Evolutionary conservation across 2,329 filamentous ascomycete genomes (phyloP).

Genomic region (Talaromyces sp.): DNA sequence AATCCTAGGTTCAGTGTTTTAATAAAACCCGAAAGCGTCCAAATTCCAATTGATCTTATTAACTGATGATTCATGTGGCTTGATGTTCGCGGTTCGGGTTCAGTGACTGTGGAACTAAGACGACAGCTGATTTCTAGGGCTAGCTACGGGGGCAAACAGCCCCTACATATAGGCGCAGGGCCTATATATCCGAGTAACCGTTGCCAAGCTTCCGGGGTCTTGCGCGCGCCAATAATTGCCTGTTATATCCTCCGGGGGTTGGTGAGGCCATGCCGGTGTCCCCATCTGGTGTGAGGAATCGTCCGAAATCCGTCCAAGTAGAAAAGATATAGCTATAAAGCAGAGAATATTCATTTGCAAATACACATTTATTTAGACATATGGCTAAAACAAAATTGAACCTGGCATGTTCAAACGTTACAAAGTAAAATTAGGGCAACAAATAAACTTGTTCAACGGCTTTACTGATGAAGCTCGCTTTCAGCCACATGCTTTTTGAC

Average conservation of each 20-base stretch:
- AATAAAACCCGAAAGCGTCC: too few species aligned
- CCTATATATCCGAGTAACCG: background rate
- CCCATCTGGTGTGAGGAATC: background rate
- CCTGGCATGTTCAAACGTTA: background rate
- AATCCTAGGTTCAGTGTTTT: too few species aligned
- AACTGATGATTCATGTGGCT: too few species aligned
- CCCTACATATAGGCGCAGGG: background rate
- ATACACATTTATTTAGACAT: background rate
- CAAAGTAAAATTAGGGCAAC: background rate
- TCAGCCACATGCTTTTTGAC: constrained; percentile 29
- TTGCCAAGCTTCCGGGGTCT: background rate
- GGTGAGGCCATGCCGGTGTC: background rate
- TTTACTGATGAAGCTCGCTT: constrained; percentile 5
- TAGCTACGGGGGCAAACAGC: background rate
- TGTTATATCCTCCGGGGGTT: background rate
- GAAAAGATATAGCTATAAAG: background rate
- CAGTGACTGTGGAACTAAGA: background rate
- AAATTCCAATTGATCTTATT: too few species aligned
- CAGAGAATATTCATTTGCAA: background rate
- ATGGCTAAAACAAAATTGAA: background rate
- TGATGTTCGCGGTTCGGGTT: too few species aligned
- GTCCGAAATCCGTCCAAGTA: background rate
- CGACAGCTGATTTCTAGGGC: background rate
- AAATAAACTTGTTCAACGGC: background rate
- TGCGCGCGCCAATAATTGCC: background rate